Evolutionary conservation across 345 rosid species (phyloP).

Genomic region (Eucalyptus victrix): DNA sequence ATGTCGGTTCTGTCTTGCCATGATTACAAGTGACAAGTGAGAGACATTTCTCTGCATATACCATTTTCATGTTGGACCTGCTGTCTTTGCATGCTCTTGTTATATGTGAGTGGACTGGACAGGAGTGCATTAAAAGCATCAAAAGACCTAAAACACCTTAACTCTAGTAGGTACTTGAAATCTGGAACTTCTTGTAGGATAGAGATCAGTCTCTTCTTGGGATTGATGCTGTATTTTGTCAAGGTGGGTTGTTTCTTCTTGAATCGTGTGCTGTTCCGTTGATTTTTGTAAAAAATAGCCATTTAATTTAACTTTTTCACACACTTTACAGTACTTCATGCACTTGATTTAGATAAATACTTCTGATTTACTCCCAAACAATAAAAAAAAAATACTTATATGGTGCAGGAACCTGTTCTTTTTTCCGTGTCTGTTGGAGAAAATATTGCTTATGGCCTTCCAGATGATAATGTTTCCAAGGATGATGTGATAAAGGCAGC

Average conservation of each 20-base stretch:
- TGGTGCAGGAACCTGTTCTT: conserved; percentile 80
- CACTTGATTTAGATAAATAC: not conserved
- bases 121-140: not conserved
- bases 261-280: not conserved
- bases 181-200: not conserved
- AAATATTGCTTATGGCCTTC: conserved; percentile 96
- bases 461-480: conserved; percentile 79
- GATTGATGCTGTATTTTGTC: not conserved
- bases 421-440: conserved; percentile 89
- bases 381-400: not conserved
- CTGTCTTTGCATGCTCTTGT: not conserved
- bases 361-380: not conserved
- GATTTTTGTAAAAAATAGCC: not conserved
- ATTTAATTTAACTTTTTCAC: not conserved
- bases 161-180: not conserved
- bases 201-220: not conserved
- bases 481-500: conserved; percentile 88
- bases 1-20: not conserved
- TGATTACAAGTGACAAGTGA: not conserved
- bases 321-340: not conserved
- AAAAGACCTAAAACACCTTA: not conserved
- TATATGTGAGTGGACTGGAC: not conserved
- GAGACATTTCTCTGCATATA: not conserved
- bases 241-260: not conserved
- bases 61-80: not conserved